A percentile compares a stretch with the other conserved stretches of the same genome.
These are phyloP conservation scores for Thecaphora thlaspeos DNA, from an alignment of 1,284 basidiomycete genomes.

Conservation along the genomic window DNA sequence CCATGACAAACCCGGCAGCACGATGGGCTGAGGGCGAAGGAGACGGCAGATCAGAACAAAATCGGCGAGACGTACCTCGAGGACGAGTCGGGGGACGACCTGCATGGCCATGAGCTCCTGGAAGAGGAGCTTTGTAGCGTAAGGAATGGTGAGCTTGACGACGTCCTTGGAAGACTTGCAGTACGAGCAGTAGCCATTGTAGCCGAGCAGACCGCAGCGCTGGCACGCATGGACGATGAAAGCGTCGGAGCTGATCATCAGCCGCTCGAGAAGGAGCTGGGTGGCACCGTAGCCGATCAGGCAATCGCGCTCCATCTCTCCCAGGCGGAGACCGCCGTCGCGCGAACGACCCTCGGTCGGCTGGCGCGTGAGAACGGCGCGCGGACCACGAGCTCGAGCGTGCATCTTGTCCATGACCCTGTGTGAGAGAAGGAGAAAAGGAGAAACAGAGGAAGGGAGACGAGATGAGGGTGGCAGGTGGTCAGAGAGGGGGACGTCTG, in stretches of 20 bases:
- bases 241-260: constrained; percentile 88
- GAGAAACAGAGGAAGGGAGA: not conserved
- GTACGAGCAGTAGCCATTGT: constrained; percentile 63
- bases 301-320: constrained; percentile 98
- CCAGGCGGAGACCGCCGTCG: constrained; percentile 92
- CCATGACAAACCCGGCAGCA: too few species aligned
- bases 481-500: constrained; percentile 63
- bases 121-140: constrained; percentile 94
- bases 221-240: constrained; percentile 97
- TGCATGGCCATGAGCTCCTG: constrained; percentile 75
- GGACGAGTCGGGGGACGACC: constrained; percentile 59
- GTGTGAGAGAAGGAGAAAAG: constrained; percentile 67
- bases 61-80: constrained; percentile 49
- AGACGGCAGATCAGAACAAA: too few species aligned
- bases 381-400: constrained; percentile 78
- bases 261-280: constrained; percentile 87
- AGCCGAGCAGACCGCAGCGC: constrained; percentile 91
- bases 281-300: constrained; percentile 67
- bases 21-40: too few species aligned
- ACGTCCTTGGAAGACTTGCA: constrained; percentile 96
- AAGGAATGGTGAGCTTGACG: constrained; percentile 94
- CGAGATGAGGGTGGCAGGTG: constrained; percentile 53
- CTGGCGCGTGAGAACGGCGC: constrained; percentile 93
- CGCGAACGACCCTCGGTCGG: constrained; percentile 97
- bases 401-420: constrained; percentile 99